These are phyloP conservation scores for Lablab purpureus DNA, from an alignment of 306 rosid species.

Conservation along the genomic window DNA sequence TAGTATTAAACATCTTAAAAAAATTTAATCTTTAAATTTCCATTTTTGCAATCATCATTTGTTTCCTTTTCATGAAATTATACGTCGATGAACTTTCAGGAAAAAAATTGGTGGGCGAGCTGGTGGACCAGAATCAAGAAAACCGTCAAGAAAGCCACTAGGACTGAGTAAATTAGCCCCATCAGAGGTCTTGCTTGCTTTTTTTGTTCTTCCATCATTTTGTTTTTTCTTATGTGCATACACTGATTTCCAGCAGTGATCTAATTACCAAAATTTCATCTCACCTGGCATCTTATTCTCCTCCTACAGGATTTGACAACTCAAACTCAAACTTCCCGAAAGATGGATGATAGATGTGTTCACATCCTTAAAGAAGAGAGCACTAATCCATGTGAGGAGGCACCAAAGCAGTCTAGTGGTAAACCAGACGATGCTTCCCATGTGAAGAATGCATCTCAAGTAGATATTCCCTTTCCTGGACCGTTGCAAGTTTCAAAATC, in stretches of 20 bases:
- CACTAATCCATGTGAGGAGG: constrained; percentile 46
- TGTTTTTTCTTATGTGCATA: constrained; percentile 9
- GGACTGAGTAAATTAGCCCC: constrained; percentile 84
- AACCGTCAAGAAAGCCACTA: constrained; percentile 75
- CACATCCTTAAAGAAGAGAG: constrained; percentile 60
- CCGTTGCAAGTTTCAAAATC: constrained; percentile 94
- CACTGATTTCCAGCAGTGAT: not conserved
- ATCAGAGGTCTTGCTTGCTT: constrained; percentile 67
- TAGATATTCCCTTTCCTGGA: constrained; percentile 87
- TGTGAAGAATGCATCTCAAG: constrained; percentile 81
- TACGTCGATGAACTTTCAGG: constrained; percentile 63
- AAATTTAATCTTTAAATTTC: not conserved
- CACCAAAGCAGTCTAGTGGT: constrained; percentile 58
- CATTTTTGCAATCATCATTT: not conserved
- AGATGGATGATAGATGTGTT: constrained; percentile 51
- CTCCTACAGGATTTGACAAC: constrained; percentile 67
- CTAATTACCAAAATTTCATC: constrained; percentile 29
- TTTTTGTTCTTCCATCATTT: constrained; percentile 27
- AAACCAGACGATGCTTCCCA: constrained; percentile 74
- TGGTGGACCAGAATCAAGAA: constrained; percentile 77
- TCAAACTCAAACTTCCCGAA: constrained; percentile 55
- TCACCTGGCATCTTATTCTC: constrained; percentile 34
- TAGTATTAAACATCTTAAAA: not conserved
- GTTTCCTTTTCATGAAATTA: constrained; percentile 15
- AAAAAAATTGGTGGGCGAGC: constrained; percentile 74